Conservation (phyloP, 2,329 filamentous ascomycete genomes). For the Fusarium tanahbumbuense region DNA sequence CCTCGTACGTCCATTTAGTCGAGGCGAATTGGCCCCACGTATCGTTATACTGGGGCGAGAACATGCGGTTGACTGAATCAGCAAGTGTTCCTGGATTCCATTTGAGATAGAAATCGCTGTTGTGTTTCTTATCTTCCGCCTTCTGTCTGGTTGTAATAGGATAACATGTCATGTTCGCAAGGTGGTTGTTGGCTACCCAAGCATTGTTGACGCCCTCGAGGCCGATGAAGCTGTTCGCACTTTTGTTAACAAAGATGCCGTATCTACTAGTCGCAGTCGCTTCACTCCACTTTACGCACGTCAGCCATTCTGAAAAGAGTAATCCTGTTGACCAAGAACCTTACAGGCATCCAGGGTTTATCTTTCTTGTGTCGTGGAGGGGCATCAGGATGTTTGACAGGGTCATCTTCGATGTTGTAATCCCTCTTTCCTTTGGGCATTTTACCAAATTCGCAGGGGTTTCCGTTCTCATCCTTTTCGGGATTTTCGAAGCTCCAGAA, state of each 20-base stretch:
- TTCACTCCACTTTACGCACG: not conserved
- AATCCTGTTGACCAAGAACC: no score
- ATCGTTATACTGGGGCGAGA: not conserved
- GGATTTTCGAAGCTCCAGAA: not conserved
- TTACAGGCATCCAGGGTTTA: not conserved
- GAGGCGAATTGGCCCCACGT: conserved; percentile 5
- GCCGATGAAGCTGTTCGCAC: not conserved
- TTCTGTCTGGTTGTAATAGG: not conserved
- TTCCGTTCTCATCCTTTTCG: not conserved
- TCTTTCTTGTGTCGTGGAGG: rapidly evolving
- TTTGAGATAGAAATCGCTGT: not conserved
- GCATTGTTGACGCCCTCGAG: not conserved
- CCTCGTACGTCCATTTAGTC: not conserved
- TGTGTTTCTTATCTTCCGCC: not conserved
- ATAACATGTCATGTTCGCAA: not conserved
- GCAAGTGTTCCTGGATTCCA: not conserved
- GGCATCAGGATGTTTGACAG: not conserved
- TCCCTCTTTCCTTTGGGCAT: not conserved
- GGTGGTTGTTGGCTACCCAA: not conserved
- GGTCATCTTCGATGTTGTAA: not conserved
- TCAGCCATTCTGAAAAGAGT: no score
- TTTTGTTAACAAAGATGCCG: conserved; percentile 3
- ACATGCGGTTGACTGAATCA: not conserved
- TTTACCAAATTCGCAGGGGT: rapidly evolving
- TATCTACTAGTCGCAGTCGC: not conserved